Base-by-base conservation (phyloP, 1,284 basidiomycete genomes). In the Neolentinus lepideus region DNA sequence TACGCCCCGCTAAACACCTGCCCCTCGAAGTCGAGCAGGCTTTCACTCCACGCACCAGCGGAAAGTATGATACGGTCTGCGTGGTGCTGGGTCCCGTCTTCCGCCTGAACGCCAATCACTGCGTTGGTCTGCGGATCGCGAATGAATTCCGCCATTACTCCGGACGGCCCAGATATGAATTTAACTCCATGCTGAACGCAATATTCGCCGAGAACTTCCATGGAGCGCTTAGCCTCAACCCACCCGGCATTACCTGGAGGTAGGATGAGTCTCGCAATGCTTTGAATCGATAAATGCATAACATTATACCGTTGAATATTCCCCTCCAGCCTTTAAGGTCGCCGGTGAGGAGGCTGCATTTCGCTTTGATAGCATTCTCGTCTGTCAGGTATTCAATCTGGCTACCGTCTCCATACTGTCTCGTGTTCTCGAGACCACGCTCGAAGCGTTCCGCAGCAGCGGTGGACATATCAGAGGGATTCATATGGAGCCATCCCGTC, bases 21-120 rank as follows among this genome's bases (percentile, higher is more conserved):
- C 24, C 57, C 59, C 36, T 60, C 47, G 25, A 58, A 54, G 21
- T 60, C 57, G 12, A 60, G 47, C 31, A 60, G 55, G 26, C 54
- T 50, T 3, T 57, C 56, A 36, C 53, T 56, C 59, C 59, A 60
- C 22, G 59, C 59, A n/a, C 59, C 59, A 4, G 59, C 51, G 1
- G 59, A 52, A 29, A 60, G 21, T 26, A 60, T 47, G n/a, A 60
- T 54, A 36, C 52, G 29, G 27, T 60, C 57, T 26, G 59, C 59
- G 16, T 51, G 24, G 24, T 56, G 54, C 43, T 46, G 26, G 3
- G 57, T 58, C 6, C 59, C 59, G 38, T 60, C 59, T 36, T 58
- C 53, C 10, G 59, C 53, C 3, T 54, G 22, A 16, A 53, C 59
- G 31, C 59, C 59, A 11, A 56, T 19, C n/a, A 52, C 33, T 3